Evolutionary conservation across 1,284 basidiomycete species (phyloP), one percentile per base, ranked within the genome.

Genomic region (Cutaneotrichosporon cutaneum): DNA sequence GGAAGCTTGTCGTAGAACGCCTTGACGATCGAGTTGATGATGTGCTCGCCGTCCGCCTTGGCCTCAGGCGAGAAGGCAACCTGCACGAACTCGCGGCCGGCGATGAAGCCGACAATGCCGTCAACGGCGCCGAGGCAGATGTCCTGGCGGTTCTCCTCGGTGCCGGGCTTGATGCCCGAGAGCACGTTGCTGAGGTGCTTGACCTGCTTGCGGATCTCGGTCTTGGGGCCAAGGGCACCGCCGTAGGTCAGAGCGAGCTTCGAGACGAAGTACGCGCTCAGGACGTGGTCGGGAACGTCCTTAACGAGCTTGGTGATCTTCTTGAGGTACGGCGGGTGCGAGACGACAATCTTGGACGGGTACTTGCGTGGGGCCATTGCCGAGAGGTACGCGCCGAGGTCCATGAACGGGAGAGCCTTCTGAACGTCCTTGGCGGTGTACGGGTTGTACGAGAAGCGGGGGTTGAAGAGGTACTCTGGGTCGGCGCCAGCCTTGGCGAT

Each of bases 361-460:
- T 86, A 92, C 59, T 81, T 81, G 44, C 90, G 86, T 16, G 91
- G 88, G 0, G 89, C 86, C 72, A 94, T 92, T 0, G 89, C 83
- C 1, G 92, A 85, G 65, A 98, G 88, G 79, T 96, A 97, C 32
- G 86, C 83, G 0, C 85, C 82, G 80, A 96, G 92, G 71, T 90
- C 83, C 68, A 98, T 85, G 72, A 92, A 86, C 1, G 88, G 85
- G 18, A 97, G 81, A 4, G 87, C 81, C 9, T 83, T 81, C n/a
- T 87, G 86, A 56, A 95, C 82, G 58, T 89, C 87, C 60, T 84
- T 82, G 62, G 92, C 81, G 0, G 84, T 80, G 51, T 85, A 83
- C 2, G 93, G 93, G 77, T 99, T 97, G 82, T 99, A 98, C 0
- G 91, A 90, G 52, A 83, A 88, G 59, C 92, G 82, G 0, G 94